Evolutionary conservation across 148 eudicot species (phyloP).

Genomic region (Vaccinium vitisidaea): DNA sequence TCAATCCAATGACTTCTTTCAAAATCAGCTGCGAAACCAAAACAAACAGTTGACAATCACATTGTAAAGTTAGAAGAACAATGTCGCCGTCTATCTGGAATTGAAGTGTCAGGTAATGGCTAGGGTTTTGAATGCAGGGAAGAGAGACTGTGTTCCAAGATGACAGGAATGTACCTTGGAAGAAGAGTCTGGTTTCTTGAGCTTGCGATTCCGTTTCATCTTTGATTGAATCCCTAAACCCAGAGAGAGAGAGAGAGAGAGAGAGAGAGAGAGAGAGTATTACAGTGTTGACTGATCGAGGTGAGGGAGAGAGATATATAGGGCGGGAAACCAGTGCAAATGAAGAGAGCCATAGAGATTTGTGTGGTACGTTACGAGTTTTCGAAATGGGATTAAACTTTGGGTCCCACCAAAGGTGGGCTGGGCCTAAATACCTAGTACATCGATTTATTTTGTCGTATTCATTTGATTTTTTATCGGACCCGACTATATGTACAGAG

Average conservation of each 20-base stretch:
- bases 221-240: slow-evolving; percentile 18
- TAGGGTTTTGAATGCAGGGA: slow-evolving; percentile 5
- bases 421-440: too few species aligned
- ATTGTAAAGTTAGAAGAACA: neutral
- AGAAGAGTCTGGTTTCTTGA: slow-evolving; percentile 27
- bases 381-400: neutral
- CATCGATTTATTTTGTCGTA: too few species aligned
- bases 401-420: neutral
- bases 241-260: neutral
- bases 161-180: slow-evolving; percentile 27
- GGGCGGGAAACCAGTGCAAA: slow-evolving; percentile 18
- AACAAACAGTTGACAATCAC: neutral
- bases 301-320: neutral
- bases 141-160: neutral
- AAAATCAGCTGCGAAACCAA: slow-evolving; percentile 9
- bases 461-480: too few species aligned
- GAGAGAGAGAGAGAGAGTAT: neutral
- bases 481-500: too few species aligned
- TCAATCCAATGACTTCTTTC: slow-evolving; percentile 53
- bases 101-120: neutral
- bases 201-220: slow-evolving; percentile 42
- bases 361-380: neutral
- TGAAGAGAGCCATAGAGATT: neutral
- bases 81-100: neutral
- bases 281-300: neutral